phyloP scores from a whole-genome alignment of 176 grass and related monocot genomes.

The Aegilops tauschii region DNA sequence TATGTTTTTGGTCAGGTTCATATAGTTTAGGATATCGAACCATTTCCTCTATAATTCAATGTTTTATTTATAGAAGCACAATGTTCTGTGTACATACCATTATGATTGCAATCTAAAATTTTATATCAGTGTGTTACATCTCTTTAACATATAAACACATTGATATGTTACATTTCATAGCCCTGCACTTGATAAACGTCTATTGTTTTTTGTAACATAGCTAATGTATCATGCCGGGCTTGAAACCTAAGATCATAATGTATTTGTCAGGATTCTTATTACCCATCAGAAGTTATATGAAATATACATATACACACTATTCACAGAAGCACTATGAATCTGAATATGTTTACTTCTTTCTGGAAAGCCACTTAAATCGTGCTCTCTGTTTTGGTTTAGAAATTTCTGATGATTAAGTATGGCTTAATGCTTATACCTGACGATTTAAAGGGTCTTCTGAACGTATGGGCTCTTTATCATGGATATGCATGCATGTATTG shows the following conservation, averaged over 20 bases:
- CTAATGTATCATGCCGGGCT: background rate
- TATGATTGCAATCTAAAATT: too few relatives aligned
- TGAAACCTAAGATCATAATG: background rate
- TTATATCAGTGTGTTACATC: background rate
- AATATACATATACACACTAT: background rate
- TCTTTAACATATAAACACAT: background rate
- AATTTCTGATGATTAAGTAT: background rate
- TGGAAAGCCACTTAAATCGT: background rate
- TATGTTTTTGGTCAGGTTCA: background rate
- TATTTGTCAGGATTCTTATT: background rate
- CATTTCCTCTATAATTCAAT: background rate
- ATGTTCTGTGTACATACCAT: too few relatives aligned
- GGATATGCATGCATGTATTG: background rate
- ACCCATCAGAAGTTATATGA: background rate
- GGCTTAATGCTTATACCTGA: background rate
- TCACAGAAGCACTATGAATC: background rate
- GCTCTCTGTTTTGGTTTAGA: background rate
- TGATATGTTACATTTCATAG: background rate
- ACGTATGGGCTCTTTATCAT: background rate
- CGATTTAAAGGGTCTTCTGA: slow-evolving; percentile 3
- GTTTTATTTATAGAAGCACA: background rate
- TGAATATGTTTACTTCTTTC: background rate
- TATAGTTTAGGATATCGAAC: background rate
- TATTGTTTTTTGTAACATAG: background rate
- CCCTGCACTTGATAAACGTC: background rate